Base-by-base conservation (phyloP, 331 rosid species). In the Malus hybrid region DNA sequence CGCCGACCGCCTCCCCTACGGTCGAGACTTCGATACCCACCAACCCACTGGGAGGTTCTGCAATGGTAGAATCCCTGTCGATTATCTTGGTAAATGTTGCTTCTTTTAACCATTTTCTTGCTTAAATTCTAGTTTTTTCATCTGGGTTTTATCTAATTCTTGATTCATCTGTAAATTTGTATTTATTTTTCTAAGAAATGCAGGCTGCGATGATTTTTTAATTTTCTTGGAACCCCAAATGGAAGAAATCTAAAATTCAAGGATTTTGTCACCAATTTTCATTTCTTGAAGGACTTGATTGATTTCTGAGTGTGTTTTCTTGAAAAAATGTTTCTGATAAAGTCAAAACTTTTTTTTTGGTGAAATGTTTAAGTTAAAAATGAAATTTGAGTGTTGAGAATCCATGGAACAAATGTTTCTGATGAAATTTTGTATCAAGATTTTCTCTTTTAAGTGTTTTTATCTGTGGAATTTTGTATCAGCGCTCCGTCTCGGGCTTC, bases 1-100 rank as follows among this genome's bases (percentile, higher is more conserved):
- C 5, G 93, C 99, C 52, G 84, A 94, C 78, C 96, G 70, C 74
- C 91, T 79, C 24, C 99, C 99, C 28, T 94, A 92, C 57, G 93
- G 99, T 24, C 85, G 91, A 19, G 96, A 90, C 32, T 94, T 94
- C 76, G 97, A 92, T 80, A 85, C 99, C 4, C 92, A 85, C 69
- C 85, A 62, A 19, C 97, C 97, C 44, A 90, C 96, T 15, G 97
- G 96, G 24, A 84, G 97, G 66, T 94, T 94, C 87, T 85, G 80
- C 80, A 94, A 94, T 56, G 99, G 96, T 20, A 85, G 96, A 62
- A 89, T 89, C 67, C 97, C 96, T 42, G 99, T 94, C 13, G 97
- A 94, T 80, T 94, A 27, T 85, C 90, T 90, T 44, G 97, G 99
- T 92, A 42, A 39, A n/a, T 4, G 19, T 36, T 0, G 1, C 29